phyloP scores from a whole-genome alignment of 495 filamentous ascomycete genomes.

The Cercophora samala region DNA sequence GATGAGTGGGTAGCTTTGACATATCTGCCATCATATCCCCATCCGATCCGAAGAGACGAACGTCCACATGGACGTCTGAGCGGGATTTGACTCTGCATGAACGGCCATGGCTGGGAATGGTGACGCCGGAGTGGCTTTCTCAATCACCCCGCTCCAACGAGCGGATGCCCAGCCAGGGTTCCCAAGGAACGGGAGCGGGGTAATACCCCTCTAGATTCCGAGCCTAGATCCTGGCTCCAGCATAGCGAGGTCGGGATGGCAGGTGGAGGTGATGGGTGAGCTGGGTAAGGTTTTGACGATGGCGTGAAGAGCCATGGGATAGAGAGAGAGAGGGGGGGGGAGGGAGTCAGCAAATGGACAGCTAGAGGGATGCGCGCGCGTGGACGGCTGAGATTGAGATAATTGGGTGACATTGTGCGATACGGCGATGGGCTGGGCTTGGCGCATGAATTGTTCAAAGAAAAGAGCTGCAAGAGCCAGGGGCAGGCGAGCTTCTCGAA shows the following conservation, averaged over 20 bases:
- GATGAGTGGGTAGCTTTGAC: background rate
- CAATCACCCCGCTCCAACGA: background rate
- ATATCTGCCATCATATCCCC: background rate
- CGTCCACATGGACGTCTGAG: background rate
- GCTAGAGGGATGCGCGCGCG: slow-evolving; percentile 20
- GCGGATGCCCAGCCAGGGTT: background rate
- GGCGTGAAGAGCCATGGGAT: background rate
- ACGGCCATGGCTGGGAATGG: background rate
- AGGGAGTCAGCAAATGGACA: slow-evolving; percentile 19
- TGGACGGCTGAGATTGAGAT: background rate
- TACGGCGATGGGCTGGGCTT: background rate
- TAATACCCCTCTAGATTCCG: background rate
- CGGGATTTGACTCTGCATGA: background rate
- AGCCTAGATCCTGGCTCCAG: background rate
- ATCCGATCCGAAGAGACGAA: background rate
- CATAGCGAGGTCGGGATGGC: slow-evolving; percentile 5
- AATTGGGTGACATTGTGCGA: slow-evolving; percentile 5
- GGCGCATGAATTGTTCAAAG: slow-evolving; percentile 3
- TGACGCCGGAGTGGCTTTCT: background rate
- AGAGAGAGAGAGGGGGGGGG: background rate
- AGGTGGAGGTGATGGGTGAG: background rate
- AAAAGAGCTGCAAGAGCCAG: background rate
- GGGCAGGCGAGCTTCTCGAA: background rate
- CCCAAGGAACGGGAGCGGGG: slow-evolving; percentile 2
- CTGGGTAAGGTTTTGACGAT: background rate